Evolutionary conservation across 345 rosid species (phyloP), one percentile per base, ranked within the genome.

Genomic region (Gossypium thurberi): DNA sequence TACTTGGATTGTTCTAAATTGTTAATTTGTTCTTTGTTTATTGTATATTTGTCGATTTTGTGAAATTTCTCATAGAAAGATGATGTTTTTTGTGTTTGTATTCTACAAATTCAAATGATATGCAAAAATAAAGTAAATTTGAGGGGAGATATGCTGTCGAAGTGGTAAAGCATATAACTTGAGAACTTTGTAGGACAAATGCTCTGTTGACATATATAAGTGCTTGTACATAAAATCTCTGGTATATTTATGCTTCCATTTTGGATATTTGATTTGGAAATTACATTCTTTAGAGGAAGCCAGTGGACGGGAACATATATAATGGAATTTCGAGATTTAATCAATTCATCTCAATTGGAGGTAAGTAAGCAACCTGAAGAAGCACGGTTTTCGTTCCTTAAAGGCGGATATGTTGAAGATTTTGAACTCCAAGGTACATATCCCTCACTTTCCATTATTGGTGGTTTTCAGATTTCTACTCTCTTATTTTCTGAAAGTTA

Each of bases 221-320:
- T 28, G 37, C 12, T 25, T 46, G 40, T 14, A 21, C 43, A 8
- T 48, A 13, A 46, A 48, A 46, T 52, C 18, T 46, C 50, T 51
- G 2, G 66, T 77, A 65, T 62, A 71, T 60, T 52, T 70, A 13
- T 15, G 42, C 57, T 59, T 69, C 20, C 18, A 4, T 75, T 23
- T 59, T 8, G 61, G 59, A 63, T 76, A 59, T 66, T 51, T 17
- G 40, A 15, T 57, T 21, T 10, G 0, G 18, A 48, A 28, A 18
- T 65, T 76, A 59, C 67, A 17, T 77, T 78, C 74, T 78, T 58
- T 75, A 92, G 98, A 74, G 94, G 96, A 80, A 87, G 87, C 74
- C 82, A 88, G 76, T 94, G 97, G 98, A 92, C 98, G 20, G 98
- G 98, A 78, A 87, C 78, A 47, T 92, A 95, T 69, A 77, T 89